A percentile compares a stretch with the other conserved stretches of the same genome.
phyloP scores from a whole-genome alignment of 176 grass and related monocot genomes.

The Oryza officinalis region DNA sequence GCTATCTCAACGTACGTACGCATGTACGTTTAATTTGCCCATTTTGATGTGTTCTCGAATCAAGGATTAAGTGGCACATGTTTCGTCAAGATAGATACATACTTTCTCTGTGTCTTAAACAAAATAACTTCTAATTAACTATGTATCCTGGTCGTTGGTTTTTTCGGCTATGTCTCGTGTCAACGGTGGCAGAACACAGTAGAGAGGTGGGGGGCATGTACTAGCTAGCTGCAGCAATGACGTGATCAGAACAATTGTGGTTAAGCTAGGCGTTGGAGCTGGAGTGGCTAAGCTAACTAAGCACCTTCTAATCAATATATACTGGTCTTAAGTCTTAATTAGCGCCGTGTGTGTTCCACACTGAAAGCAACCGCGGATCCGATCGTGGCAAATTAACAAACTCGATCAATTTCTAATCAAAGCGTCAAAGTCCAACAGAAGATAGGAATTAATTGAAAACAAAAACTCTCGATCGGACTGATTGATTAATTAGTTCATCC shows the following conservation, averaged over 20 bases:
- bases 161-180: background rate
- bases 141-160: too few species aligned
- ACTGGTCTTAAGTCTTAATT: background rate
- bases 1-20: background rate
- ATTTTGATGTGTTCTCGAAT: background rate
- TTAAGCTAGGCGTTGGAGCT: background rate
- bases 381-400: background rate
- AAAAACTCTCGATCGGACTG: background rate
- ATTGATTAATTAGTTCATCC: background rate
- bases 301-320: background rate
- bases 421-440: background rate
- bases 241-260: background rate
- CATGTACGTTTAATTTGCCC: background rate
- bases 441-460: background rate
- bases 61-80: background rate
- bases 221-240: background rate
- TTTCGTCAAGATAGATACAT: background rate
- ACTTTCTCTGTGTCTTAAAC: too few species aligned
- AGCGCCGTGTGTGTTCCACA: slow-evolving; percentile 29
- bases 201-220: too few species aligned
- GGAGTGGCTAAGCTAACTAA: background rate
- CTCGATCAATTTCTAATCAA: background rate
- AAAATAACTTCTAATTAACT: too few species aligned
- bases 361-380: slow-evolving; percentile 52
- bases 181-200: background rate